Conservation (phyloP, 2,329 filamentous ascomycete species). For the Pseudonectria foliicola region DNA sequence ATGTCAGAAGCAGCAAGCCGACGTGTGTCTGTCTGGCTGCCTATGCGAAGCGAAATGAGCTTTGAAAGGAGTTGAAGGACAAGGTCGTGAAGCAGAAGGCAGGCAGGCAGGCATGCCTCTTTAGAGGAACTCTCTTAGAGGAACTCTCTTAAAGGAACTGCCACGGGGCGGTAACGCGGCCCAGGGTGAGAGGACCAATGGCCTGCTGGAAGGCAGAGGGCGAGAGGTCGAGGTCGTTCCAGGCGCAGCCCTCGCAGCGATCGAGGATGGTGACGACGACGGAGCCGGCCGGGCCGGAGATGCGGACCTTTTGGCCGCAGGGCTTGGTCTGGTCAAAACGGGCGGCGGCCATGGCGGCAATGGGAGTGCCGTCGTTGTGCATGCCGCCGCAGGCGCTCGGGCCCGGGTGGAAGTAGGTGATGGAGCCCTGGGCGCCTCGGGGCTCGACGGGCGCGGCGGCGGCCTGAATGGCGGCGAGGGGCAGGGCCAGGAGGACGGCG, state of each 20-base stretch:
- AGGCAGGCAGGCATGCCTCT: background rate
- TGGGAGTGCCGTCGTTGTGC: constrained; percentile 45
- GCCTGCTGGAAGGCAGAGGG: constrained; percentile 39
- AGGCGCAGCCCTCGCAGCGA: constrained; percentile 47
- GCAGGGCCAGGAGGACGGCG: constrained; percentile 13
- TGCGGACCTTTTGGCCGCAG: constrained; percentile 60
- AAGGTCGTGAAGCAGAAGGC: constrained; percentile 6
- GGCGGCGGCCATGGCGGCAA: constrained; percentile 61
- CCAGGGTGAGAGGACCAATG: constrained; percentile 24
- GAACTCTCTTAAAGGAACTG: constrained; percentile 14
- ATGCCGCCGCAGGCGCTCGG: constrained; percentile 63
- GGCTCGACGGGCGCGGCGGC: constrained; percentile 2
- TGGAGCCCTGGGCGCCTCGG: constrained; percentile 6
- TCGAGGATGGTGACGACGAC: constrained; percentile 62
- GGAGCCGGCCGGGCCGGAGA: constrained; percentile 38
- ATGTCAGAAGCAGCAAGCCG: background rate
- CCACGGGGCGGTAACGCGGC: constrained; percentile 19
- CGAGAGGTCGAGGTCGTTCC: constrained; percentile 43
- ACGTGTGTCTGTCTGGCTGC: background rate
- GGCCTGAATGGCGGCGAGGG: constrained; percentile 10
- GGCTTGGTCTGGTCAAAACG: constrained; percentile 54
- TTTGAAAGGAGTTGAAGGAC: too few relatives aligned
- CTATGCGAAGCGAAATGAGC: too few relatives aligned
- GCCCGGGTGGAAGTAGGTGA: constrained; percentile 53
- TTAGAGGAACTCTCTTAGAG: background rate